A percentile compares a stretch with the other conserved stretches of the same genome.
Evolutionary conservation across 176 grass and related monocot genomes (phyloP).

Genomic region (Musa acuminata): DNA sequence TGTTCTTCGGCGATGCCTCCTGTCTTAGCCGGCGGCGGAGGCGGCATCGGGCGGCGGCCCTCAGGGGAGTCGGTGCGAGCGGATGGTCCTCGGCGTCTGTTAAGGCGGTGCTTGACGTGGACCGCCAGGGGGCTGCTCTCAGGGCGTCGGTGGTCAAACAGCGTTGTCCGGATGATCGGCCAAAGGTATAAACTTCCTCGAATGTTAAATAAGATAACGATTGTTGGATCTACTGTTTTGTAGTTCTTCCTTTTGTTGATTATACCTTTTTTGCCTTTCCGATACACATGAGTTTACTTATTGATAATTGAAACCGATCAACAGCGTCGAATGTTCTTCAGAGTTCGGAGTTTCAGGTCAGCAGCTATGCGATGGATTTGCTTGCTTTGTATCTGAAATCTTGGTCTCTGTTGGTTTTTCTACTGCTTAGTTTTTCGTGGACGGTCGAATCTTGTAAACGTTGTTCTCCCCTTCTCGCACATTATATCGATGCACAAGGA

Average conservation of each 20-base stretch:
- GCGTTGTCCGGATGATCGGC: conserved; percentile 7
- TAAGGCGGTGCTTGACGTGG: conserved; percentile 11
- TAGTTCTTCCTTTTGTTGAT: background rate
- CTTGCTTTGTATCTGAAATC: background rate
- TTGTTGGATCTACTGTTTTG: background rate
- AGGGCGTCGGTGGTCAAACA: background rate
- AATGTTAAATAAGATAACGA: too few relatives aligned
- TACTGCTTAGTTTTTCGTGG: too few relatives aligned
- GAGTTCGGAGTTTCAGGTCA: background rate
- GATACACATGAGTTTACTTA: background rate
- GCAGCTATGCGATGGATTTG: background rate
- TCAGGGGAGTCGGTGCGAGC: background rate
- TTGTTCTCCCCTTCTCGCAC: too few relatives aligned
- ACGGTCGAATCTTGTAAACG: too few relatives aligned
- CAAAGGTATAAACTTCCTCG: conserved; percentile 21
- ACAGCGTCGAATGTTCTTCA: background rate
- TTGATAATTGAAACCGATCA: background rate
- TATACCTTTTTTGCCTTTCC: background rate
- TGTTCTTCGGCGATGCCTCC: background rate
- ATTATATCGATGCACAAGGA: too few relatives aligned
- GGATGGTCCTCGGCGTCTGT: background rate
- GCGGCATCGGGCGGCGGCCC: background rate
- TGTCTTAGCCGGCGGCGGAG: conserved; percentile 2
- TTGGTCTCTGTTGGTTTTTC: background rate
- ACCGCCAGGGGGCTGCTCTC: conserved; percentile 5